Evolutionary conservation across 768 basidiomycete species (phyloP), one percentile per base, ranked within the genome.

Genomic region (Tulasnella sp.): DNA sequence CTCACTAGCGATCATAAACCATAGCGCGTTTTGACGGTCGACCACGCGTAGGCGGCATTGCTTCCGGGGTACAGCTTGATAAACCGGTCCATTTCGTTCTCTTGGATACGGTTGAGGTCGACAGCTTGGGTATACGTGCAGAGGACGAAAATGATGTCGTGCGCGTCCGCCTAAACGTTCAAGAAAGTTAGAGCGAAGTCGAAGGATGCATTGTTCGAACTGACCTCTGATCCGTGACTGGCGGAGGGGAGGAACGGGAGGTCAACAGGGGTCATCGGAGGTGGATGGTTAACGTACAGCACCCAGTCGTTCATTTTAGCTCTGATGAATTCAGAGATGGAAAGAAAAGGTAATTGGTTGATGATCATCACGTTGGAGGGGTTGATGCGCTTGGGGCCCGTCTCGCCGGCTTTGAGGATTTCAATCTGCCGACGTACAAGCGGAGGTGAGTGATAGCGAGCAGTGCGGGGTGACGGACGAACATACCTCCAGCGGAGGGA

Each of bases 271-370:
- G 35, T 21, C 32, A 43, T 45, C 23, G 23, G 11, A 23, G 55
- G 43, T 14, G 65, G 81, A 41, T 35, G 4, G 31, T 19, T 65
- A 73, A 45, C 52, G 29, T 40, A 85, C 87, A 86, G 82, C 62
- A 80, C 75, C 87, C 87, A 91, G 15, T 78, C 69, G 63, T 85
- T 89, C 50, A 91, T 73, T 72, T 90, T 91, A 43, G 86, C 86
- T 63, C 87, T 76, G 64, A 90, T 70, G 70, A 90, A 90, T 68
- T 91, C 87, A 37, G 87, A 86, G 59, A 85, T 43, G 25, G 45
- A 59, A 9, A 91, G 70, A 72, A 90, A 90, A 8, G 87, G 88
- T 4, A 90, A 71, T 19, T 78, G 77, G 56, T 81, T 80, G 19
- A 90, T 66, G 57, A 70, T 75, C 75, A 82, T 83, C 56, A 82